phyloP scores from a whole-genome alignment of 225 moss, liverwort and hornwort genomes.

The Anthoceros angustus region DNA sequence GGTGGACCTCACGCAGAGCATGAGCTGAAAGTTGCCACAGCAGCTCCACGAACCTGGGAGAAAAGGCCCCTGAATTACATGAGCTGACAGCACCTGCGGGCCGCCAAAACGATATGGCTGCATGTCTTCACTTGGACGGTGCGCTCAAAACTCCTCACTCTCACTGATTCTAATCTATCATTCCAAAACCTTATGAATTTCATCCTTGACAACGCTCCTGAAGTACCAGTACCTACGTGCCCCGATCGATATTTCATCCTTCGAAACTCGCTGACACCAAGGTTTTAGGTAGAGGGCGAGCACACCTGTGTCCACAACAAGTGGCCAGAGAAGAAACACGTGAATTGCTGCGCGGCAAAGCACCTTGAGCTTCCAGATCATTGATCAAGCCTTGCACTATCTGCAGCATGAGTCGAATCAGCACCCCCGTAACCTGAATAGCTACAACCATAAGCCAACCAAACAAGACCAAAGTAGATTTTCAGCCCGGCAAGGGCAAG shows the following conservation, averaged over 20 bases:
- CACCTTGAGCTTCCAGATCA: slow-evolving; percentile 89
- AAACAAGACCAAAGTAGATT: background rate
- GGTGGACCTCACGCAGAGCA: slow-evolving; percentile 81
- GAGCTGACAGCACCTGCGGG: too few species aligned
- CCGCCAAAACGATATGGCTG: too few species aligned
- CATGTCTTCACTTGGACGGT: too few species aligned
- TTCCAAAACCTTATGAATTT: too few species aligned
- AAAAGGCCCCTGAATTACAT: too few species aligned
- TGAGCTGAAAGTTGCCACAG: slow-evolving; percentile 98
- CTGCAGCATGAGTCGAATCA: slow-evolving; percentile 23
- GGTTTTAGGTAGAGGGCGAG: background rate
- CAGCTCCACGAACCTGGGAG: slow-evolving; percentile 79
- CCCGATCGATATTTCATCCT: too few species aligned
- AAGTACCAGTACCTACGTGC: too few species aligned
- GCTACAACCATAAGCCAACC: background rate
- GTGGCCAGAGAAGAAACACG: slow-evolving; percentile 92
- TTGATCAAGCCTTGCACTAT: slow-evolving; percentile 93
- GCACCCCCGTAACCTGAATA: background rate
- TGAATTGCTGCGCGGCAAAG: slow-evolving; percentile 89
- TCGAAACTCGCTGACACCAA: too few species aligned
- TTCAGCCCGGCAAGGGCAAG: background rate
- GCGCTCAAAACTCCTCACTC: too few species aligned
- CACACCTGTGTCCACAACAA: slow-evolving; percentile 87
- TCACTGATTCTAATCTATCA: too few species aligned
- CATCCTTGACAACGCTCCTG: too few species aligned